A percentile compares a stretch with the other conserved stretches of the same genome.
phyloP scores from a whole-genome alignment of 441 rosid genomes.

The Isatis lusitanica region DNA sequence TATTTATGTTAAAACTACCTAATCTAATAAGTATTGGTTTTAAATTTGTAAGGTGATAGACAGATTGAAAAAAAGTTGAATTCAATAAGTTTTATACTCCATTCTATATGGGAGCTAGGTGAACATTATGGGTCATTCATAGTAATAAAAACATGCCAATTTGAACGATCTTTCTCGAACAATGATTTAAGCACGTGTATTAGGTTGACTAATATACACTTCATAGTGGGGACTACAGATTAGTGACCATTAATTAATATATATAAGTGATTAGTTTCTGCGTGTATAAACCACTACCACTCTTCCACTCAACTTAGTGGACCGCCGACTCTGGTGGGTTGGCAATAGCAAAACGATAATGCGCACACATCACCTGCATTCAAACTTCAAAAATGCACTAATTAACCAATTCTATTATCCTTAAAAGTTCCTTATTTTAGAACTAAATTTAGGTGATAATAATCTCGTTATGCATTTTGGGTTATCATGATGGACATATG shows the following conservation, averaged over 20 bases:
- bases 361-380: slow-evolving; percentile 14
- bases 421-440: neutral
- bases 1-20: neutral
- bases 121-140: slow-evolving; percentile 27
- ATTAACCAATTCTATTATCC: neutral
- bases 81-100: neutral
- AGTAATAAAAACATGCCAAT: slow-evolving; percentile 15
- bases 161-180: slow-evolving; percentile 24
- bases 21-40: neutral
- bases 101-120: neutral
- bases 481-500: neutral
- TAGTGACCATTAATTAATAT: slow-evolving; percentile 13
- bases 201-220: neutral
- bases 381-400: neutral
- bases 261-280: neutral
- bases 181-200: slow-evolving; percentile 27
- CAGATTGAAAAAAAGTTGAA: neutral
- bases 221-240: slow-evolving; percentile 15
- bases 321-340: slow-evolving; percentile 28
- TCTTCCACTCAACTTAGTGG: slow-evolving; percentile 31
- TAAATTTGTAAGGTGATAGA: neutral
- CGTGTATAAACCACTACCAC: slow-evolving; percentile 23
- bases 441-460: neutral
- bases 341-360: neutral
- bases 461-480: neutral